Evolutionary conservation across 202 grass and related monocot genomes (phyloP), one percentile per base, ranked within the genome.

Genomic region (Carex sylvatica): DNA sequence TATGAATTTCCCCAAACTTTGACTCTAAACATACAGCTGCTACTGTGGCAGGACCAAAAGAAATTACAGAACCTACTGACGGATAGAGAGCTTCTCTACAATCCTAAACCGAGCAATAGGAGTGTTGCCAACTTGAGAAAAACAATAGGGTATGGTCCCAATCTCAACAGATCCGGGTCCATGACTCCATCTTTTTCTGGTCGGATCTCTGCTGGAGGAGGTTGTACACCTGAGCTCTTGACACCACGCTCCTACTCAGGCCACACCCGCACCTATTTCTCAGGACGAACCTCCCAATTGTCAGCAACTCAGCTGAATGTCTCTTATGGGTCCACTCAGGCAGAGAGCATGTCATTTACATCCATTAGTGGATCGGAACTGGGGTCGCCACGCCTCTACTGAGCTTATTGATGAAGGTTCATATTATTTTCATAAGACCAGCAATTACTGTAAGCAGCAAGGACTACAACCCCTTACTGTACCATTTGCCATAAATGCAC

Each of bases 321-420:
- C 55, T 92, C 85, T 10, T 49, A 62, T 33, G 83, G 77, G 60
- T 93, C 89, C 1, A 95, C 61, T 82, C 61, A 92, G 60, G 92
- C 88, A 12, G 96, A 95, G 72, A 90, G 84, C 83, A 84, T 90
- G 87, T 92, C 96, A 74, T 96, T 99, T 31, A 84, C 90, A 60
- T 92, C 96, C 54, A 70, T 96, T 53, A 90, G 86, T 16, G 91
- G 96, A 77, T 99, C 93, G 1, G 92, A 98, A 84, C 84, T 89
- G 79, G 92, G 84, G 75, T 93, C 73, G 11, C 73, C 73, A 3
- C 52, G 51, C 15, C 52, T 35, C 73, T 77, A 77, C 73, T 35
- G 49, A 77, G 28, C 14, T 65, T 65, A 24, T 80, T 65, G 23
- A 55, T 9, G 6, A 71, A 77, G 73, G 52, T 58, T 58, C 2